These are phyloP conservation scores for Crataegus laevigata DNA, from an alignment of 306 rosid species.

Conservation along the genomic window DNA sequence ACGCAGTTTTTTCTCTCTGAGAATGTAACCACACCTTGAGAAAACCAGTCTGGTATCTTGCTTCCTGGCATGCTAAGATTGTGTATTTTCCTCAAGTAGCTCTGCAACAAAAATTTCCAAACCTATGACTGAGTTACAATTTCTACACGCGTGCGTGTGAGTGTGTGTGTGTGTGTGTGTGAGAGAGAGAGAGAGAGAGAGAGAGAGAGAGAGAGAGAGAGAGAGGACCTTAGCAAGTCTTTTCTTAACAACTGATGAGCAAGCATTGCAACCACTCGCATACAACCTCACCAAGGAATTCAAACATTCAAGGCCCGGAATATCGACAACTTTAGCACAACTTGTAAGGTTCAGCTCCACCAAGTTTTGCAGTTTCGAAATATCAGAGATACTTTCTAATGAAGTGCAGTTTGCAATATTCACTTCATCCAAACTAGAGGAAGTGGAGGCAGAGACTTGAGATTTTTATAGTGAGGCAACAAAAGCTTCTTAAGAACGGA, in stretches of 20 bases:
- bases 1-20: conserved; percentile 28
- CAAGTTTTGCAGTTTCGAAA: conserved; percentile 42
- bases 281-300: conserved; percentile 44
- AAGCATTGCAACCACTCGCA: conserved; percentile 41
- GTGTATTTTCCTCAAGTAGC: conserved; percentile 38
- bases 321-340: conserved; percentile 43
- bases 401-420: conserved; percentile 37
- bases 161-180: too few species aligned
- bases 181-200: background rate
- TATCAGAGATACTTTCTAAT: conserved; percentile 35
- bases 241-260: conserved; percentile 27
- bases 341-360: conserved; percentile 44
- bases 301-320: conserved; percentile 61
- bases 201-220: background rate
- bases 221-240: conserved; percentile 49
- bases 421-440: conserved; percentile 45
- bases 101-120: conserved; percentile 23
- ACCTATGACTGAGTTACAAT: background rate
- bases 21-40: conserved; percentile 31
- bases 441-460: conserved; percentile 52
- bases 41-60: conserved; percentile 52
- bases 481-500: conserved; percentile 28
- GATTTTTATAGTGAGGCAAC: conserved; percentile 30
- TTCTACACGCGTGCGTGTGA: too few species aligned
- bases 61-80: conserved; percentile 58